These are phyloP conservation scores for Solanum ossicruentum DNA, from an alignment of 257 asterid species.

Conservation along the genomic window DNA sequence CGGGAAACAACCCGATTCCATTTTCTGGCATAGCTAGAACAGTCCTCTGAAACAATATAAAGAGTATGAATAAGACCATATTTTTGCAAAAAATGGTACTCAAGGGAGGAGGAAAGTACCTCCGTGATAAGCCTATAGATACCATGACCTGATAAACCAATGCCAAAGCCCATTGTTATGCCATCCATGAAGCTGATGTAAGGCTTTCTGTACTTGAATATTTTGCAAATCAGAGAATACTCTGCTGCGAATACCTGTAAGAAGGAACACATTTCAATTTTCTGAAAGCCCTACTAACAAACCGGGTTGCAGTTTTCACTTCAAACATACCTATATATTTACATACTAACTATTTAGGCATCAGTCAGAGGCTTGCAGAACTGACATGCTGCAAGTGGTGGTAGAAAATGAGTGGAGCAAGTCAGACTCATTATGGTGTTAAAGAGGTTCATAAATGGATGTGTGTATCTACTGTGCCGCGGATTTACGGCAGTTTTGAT, in stretches of 20 bases:
- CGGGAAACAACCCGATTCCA: constrained; percentile 94
- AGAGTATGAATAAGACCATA: not conserved
- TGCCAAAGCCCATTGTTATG: constrained; percentile 94
- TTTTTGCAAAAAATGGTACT: not conserved
- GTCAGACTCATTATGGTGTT: not conserved
- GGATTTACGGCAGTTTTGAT: not conserved
- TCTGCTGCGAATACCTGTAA: constrained; percentile 83
- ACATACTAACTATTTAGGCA: not conserved
- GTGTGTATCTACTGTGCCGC: not conserved
- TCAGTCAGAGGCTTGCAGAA: not conserved
- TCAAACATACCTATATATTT: not conserved
- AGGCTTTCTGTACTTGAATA: constrained; percentile 80
- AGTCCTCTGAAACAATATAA: constrained; percentile 52
- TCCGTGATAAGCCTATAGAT: constrained; percentile 80
- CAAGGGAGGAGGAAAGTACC: constrained; percentile 22
- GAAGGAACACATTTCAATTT: not conserved
- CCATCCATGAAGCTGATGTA: constrained; percentile 96
- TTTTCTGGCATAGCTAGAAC: constrained; percentile 98
- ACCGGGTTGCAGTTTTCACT: not conserved
- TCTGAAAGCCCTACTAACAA: not conserved
- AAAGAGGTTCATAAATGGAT: not conserved
- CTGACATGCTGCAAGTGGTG: not conserved
- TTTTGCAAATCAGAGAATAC: constrained; percentile 87
- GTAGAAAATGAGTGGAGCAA: not conserved
- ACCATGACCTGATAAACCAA: constrained; percentile 95